Evolutionary conservation across 306 rosid species (phyloP), one percentile per base, ranked within the genome.

Genomic region (Gastrolobium bilobum): DNA sequence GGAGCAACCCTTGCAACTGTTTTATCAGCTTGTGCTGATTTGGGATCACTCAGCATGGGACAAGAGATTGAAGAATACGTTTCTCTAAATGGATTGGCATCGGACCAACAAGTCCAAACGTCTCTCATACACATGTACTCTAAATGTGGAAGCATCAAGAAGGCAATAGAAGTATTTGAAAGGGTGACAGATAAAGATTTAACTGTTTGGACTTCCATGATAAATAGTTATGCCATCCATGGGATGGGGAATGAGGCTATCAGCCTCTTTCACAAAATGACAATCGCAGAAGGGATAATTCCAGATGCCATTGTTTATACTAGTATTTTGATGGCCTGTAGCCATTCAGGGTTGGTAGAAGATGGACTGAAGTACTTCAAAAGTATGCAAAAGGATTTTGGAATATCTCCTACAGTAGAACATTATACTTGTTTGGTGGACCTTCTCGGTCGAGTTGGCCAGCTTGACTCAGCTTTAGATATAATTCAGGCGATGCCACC

Each of bases 61-160:
- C 81, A 81, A 73, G 92, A 88, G 84, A 86, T 79, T 69, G 90
- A 89, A 73, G 88, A 87, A 60, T 84, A 81, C 66, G 74, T 86
- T 84, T 84, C 71, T 42, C 73, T 81, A 74, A 75, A 76, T 9
- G 89, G 87, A 63, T 88, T 85, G 66, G 84, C 82, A 50, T 69
- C 47, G 13, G 87, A 90, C 69, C 75, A 79, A 60, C 90, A 81
- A 20, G 79, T 90, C 50, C 91, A 88, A 65, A 84, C 87, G 37
- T 92, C 94, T 73, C 85, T 92, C n/a, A 84, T 92, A 78, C 87
- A 92, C 84, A 85, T 90, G 94, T 90, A 88, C 86, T 92, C 90
- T 57, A 90, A 88, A 68, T 87, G 91, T 50, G 97, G 94, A 51
- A 81, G 73, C 72, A 81, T 88, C 54, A 81, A 70, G 70, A 84